Evolutionary conservation across 169 alveolate genomes (phyloP).

Genomic region (Cryptosporidium andersoni): DNA sequence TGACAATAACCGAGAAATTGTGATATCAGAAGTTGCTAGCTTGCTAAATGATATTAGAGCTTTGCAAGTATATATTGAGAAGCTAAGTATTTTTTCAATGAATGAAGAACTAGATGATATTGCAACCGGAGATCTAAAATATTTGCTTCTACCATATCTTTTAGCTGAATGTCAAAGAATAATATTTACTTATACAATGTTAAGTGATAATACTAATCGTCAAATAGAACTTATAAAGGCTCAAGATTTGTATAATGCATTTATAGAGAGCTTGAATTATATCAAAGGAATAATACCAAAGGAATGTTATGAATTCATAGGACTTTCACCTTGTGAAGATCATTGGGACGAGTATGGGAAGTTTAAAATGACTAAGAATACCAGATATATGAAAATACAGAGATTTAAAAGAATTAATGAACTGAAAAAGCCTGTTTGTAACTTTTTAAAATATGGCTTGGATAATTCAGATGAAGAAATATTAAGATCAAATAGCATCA

Average conservation of each 20-base stretch:
- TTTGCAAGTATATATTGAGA: slow-evolving; percentile 6
- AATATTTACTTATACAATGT: neutral
- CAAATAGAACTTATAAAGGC: neutral
- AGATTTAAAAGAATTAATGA: slow-evolving; percentile 43
- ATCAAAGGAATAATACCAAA: slow-evolving; percentile 12
- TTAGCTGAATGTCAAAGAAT: slow-evolving; percentile 22
- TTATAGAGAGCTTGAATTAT: slow-evolving; percentile 11
- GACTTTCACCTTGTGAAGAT: neutral
- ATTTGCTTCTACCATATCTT: slow-evolving; percentile 10
- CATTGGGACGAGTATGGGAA: neutral
- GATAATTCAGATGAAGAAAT: slow-evolving; percentile 21
- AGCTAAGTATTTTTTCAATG: slow-evolving; percentile 8
- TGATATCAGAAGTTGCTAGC: neutral
- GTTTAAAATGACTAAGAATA: neutral
- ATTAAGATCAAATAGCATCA: slow-evolving; percentile 20
- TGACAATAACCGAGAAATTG: neutral
- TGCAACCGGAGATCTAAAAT: slow-evolving; percentile 29
- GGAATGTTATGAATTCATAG: slow-evolving; percentile 17
- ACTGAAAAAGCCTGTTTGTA: slow-evolving; percentile 1
- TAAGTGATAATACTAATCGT: slow-evolving; percentile 15
- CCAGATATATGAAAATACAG: slow-evolving; percentile 30
- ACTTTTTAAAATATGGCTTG: slow-evolving; percentile 31
- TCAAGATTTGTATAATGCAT: neutral
- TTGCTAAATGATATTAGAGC: slow-evolving; percentile 14
- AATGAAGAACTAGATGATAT: slow-evolving; percentile 66